Percentiles rank a stretch among this genome's conserved stretches.
phyloP scores from a whole-genome alignment of 202 grass and related monocot species.

The Carex sylvatica region DNA sequence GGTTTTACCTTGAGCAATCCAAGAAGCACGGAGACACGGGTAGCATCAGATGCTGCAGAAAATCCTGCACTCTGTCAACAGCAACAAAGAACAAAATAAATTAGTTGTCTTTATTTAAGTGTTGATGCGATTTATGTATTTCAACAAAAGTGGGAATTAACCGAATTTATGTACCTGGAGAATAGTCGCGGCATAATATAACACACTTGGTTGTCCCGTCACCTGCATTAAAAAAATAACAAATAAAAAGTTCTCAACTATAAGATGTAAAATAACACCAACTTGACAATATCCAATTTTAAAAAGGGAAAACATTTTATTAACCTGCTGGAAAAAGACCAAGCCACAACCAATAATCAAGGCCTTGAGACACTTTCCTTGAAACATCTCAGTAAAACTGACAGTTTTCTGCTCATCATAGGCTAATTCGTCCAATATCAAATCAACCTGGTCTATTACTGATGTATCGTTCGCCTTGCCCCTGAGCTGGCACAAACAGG shows the following conservation, averaged over 20 bases:
- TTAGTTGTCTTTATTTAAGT: neutral
- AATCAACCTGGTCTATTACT: slow-evolving; percentile 53
- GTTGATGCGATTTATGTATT: neutral
- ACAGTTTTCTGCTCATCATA: slow-evolving; percentile 49
- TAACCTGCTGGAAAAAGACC: slow-evolving; percentile 95
- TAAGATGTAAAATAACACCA: neutral
- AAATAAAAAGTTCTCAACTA: neutral
- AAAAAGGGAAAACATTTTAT: slow-evolving; percentile 9
- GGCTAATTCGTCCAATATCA: slow-evolving; percentile 75
- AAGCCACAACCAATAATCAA: slow-evolving; percentile 88
- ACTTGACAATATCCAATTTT: neutral
- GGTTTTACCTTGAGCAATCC: slow-evolving; percentile 80
- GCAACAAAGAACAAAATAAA: neutral
- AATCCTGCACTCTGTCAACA: slow-evolving; percentile 83
- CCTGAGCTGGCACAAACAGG: slow-evolving; percentile 73
- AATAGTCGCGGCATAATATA: slow-evolving; percentile 97
- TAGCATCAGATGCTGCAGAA: slow-evolving; percentile 93
- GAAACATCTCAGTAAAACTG: slow-evolving; percentile 75
- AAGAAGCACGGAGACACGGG: slow-evolving; percentile 92
- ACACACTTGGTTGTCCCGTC: slow-evolving; percentile 87
- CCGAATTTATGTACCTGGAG: slow-evolving; percentile 60
- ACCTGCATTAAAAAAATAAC: slow-evolving; percentile 41
- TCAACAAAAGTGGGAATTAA: neutral
- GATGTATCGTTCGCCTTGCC: slow-evolving; percentile 51
- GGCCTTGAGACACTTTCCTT: slow-evolving; percentile 91